Base-by-base conservation (phyloP, 305 asterid species). In the Fraxinus baroniana region DNA sequence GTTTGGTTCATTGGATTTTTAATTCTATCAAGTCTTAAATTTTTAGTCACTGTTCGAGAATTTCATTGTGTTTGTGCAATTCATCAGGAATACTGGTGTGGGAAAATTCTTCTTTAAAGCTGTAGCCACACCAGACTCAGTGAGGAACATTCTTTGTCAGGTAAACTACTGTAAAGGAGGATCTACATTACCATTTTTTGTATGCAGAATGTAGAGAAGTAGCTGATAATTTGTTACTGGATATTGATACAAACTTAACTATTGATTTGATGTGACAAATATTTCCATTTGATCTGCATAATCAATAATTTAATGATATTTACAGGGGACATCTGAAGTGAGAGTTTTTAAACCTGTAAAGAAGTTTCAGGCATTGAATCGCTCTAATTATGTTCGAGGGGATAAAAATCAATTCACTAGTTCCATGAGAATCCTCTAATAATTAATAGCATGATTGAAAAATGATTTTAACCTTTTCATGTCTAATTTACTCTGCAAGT, bases 91-190 rank as follows among this genome's bases (percentile, higher is more conserved):
- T 82, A 95, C 99, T 22, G 86, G 84, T 76, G 89, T 95, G 44
- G 99, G 99, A 10, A 93, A 89, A 79, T 86, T 85, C 83, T 94
- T 95, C 84, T 95, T 91, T 85, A 89, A 60, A 85, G 62, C 87
- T 66, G 94, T 95, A 72, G 99, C 99, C 80, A 95, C 97, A 5
- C 90, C 92, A 64, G 88, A 92, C 82, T 82, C 98, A 28, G 98
- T 94, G 78, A 90, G 88, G 87, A 95, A 83, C 86, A 94, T 95
- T 87, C 97, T 95, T 82, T 87, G 91, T 87, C 98, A 95, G 97
- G 99, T 94, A 85, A 68, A 60, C 75, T 79, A 24, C 74, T 76
- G 7, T 30, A 26, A 57, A 74, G 33, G 2, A 18, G 13, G 37
- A 39, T 62, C 46, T 32, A 46, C 36, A 36, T 32, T 44, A 49